Base-by-base conservation (phyloP, 768 basidiomycete genomes). In the Epithele typhae region DNA sequence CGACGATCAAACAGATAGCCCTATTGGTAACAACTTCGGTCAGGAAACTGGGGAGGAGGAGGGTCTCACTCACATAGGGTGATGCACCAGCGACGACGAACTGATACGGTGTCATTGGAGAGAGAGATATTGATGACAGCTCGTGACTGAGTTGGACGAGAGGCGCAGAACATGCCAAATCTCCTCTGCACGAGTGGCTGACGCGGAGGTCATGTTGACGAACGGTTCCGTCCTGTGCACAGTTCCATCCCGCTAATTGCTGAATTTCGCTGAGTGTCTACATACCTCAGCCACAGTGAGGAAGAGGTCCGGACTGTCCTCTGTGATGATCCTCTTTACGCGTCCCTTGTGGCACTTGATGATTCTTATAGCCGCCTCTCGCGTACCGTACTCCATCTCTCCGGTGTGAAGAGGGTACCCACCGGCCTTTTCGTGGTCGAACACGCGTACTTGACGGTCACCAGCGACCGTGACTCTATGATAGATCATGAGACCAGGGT, bases 51-150 rank as follows among this genome's bases (percentile, higher is more conserved):
- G n/a, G n/a, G n/a, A 18, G 17, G 24, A 18, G 18, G 35, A 11
- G 22, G 30, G 30, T 15, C 32, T 15, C 22, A 74, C 84, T 54
- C 56, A 91, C 91, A 60, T 79, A 84, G 36, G 82, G 78, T 0
- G 85, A 81, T 52, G 85, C 79, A 25, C 92, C 92, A 3, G 87
- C 90, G 25, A 92, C 89, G 17, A 92, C 82, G 52, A 93, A 82
- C 46, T 90, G 84, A 57, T 88, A 85, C 0, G 91, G 90, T 0
- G 86, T 82, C 12, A 92, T 68, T 3, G 85, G 78, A 15, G 92
- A 92, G 19, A 87, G 67, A 3, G 88, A 76, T 36, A 93, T 65
- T 17, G 87, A 80, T 7, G 82, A 89, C 37, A 93, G 71, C 42
- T 83, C 73, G 62, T 82, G 71, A 41, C 75, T 71, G 32, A 88